Percentiles rank a stretch among this genome's conserved stretches.
Evolutionary conservation across 495 filamentous ascomycete genomes (phyloP).

Genomic region (Poronia punctata): DNA sequence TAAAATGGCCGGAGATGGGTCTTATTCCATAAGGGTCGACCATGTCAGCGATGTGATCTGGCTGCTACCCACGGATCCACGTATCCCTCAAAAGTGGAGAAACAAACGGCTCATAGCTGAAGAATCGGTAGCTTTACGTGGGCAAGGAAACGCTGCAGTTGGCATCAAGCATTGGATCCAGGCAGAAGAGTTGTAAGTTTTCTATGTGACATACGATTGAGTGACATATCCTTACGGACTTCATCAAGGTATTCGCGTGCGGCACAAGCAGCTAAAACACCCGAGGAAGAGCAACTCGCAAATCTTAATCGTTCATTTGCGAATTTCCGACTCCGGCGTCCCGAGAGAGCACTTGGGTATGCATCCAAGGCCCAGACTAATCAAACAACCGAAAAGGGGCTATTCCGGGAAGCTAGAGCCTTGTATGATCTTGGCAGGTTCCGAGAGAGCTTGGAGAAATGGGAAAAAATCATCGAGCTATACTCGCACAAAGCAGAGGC

Average conservation of each 20-base stretch:
- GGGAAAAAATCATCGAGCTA: conserved; percentile 12
- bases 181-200: conserved; percentile 15
- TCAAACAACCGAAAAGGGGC: conserved; percentile 35
- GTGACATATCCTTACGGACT: too few relatives aligned
- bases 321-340: conserved; percentile 28
- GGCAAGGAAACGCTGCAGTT: conserved; percentile 33
- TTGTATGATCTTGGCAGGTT: conserved; percentile 41
- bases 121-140: conserved; percentile 30
- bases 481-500: conserved; percentile 25
- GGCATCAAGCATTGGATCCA: conserved; percentile 18
- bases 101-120: conserved; percentile 13
- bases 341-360: conserved; percentile 37
- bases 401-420: conserved; percentile 40
- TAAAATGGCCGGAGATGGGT: conserved; percentile 30
- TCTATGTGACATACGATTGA: too few relatives aligned
- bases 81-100: conserved; percentile 32
- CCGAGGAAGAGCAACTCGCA: conserved; percentile 11
- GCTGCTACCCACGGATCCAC: conserved; percentile 24
- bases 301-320: conserved; percentile 37
- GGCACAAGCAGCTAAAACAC: conserved; percentile 12
- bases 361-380: conserved; percentile 11
- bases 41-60: conserved; percentile 42
- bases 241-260: conserved; percentile 14
- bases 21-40: conserved; percentile 43
- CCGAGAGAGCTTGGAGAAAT: conserved; percentile 24